Evolutionary conservation across 257 asterid genomes (phyloP), one percentile per base, ranked within the genome.

Genomic region (Paraleonurus japonicus): DNA sequence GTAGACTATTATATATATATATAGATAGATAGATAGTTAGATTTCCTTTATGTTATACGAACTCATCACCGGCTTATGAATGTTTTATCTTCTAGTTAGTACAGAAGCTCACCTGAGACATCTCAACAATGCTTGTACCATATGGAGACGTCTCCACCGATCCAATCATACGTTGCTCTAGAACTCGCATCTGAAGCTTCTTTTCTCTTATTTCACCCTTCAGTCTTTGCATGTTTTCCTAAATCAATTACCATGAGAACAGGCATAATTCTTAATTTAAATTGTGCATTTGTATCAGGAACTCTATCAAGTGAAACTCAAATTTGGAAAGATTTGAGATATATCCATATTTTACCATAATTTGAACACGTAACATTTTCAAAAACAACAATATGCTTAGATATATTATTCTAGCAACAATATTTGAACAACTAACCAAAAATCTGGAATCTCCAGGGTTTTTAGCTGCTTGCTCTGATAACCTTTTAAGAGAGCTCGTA

Each of bases 151-250:
- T 78, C 84, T 88, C 90, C 70, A 82, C 90, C 33, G 97, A 90
- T 70, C 95, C 90, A 82, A 86, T 81, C 90, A 90, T 85, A 23
- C 92, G 95, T 67, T 88, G 93, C 83, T 90, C 95, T 50, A 90
- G 77, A 69, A 77, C 76, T 70, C 79, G 84, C 81, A 90, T 90
- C 68, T 88, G 97, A 33, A 41, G 76, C 73, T 82, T 88, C 83
- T 90, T 90, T 73, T 85, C 96, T 77, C 87, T 78, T 60, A 90
- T 84, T 78, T 86, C 96, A 78, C 85, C 83, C 83, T 88, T 90
- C 76, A 90, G 57, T 75, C 79, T 85, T 68, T 60, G 85, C 70
- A 90, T 76, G 62, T 81, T 82, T 70, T 85, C 96, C 97, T 90
- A 68, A 37, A 77, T 50, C 73, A 76, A 53, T 55, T 37, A 24